Evolutionary conservation across 352 stramenopile genomes (phyloP).

Genomic region (Globisporangium orthogonon): DNA sequence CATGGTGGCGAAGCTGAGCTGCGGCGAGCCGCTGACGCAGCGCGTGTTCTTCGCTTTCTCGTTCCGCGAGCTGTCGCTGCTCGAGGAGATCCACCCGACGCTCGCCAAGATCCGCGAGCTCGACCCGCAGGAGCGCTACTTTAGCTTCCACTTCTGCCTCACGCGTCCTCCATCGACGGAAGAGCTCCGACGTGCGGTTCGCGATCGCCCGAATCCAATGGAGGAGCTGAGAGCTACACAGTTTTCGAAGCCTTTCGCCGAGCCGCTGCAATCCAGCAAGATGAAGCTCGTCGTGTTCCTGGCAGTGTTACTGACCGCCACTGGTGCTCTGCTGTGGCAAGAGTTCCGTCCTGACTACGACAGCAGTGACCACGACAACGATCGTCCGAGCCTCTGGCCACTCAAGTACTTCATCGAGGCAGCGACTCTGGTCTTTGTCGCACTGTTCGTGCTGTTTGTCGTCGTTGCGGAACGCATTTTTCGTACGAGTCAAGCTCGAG

Average conservation of each 20-base stretch:
- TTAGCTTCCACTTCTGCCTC: constrained; percentile 20
- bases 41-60: constrained; percentile 17
- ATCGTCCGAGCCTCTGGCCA: constrained; percentile 19
- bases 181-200: not conserved
- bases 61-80: constrained; percentile 18
- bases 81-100: constrained; percentile 18
- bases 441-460: not conserved
- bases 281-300: not conserved
- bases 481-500: not conserved
- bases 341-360: constrained; percentile 11
- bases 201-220: not conserved
- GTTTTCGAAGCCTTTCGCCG: not conserved
- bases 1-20: not conserved
- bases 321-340: constrained; percentile 1
- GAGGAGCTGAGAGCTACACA: not conserved
- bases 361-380: constrained; percentile 10
- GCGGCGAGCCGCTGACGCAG: constrained; percentile 4
- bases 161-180: constrained; percentile 10
- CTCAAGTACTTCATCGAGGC: constrained; percentile 17
- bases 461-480: not conserved
- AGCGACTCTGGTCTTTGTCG: constrained; percentile 10
- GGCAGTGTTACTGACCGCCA: not conserved
- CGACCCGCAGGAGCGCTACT: constrained; percentile 14
- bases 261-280: not conserved
- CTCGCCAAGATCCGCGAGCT: constrained; percentile 8